Conservation (phyloP, 1,284 basidiomycete species). For the Grifola frondosa region DNA sequence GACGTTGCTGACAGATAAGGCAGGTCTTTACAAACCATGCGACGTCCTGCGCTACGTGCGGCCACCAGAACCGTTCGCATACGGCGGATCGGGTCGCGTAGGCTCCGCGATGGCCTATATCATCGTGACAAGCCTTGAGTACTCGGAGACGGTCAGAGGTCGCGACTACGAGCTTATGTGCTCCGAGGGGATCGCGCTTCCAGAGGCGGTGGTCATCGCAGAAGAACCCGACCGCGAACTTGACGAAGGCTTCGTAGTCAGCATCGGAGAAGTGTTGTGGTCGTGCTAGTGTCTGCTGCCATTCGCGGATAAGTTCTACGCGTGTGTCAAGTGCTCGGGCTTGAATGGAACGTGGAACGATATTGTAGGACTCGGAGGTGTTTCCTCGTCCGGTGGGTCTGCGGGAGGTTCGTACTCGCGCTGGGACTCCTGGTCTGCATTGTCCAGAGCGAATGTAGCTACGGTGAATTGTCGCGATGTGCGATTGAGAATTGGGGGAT, state of each 20-base stretch:
- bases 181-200: slow-evolving; percentile 2
- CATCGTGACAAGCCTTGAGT: slow-evolving; percentile 22
- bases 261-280: slow-evolving; percentile 5
- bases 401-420: too few relatives aligned
- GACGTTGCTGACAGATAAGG: slow-evolving; percentile 37
- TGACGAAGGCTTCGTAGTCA: not conserved
- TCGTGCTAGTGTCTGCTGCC: slow-evolving; percentile 14
- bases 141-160: slow-evolving; percentile 2
- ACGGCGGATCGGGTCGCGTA: slow-evolving; percentile 17
- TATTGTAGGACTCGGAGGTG: not conserved
- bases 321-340: slow-evolving; percentile 1
- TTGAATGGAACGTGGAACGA: not conserved
- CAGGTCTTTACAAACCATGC: slow-evolving; percentile 36
- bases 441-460: not conserved
- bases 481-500: slow-evolving; percentile 3
- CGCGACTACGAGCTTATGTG: slow-evolving; percentile 12
- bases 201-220: slow-evolving; percentile 10
- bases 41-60: slow-evolving; percentile 26
- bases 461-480: not conserved
- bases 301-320: slow-evolving; percentile 1
- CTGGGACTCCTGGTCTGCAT: too few relatives aligned
- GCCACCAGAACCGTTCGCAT: slow-evolving; percentile 31
- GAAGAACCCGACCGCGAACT: slow-evolving; percentile 11
- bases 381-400: not conserved
- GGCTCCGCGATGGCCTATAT: slow-evolving; percentile 26